These are phyloP conservation scores for Yamadazyma buinensis DNA, from an alignment of 1,139 yeast genomes.

Conservation along the genomic window DNA sequence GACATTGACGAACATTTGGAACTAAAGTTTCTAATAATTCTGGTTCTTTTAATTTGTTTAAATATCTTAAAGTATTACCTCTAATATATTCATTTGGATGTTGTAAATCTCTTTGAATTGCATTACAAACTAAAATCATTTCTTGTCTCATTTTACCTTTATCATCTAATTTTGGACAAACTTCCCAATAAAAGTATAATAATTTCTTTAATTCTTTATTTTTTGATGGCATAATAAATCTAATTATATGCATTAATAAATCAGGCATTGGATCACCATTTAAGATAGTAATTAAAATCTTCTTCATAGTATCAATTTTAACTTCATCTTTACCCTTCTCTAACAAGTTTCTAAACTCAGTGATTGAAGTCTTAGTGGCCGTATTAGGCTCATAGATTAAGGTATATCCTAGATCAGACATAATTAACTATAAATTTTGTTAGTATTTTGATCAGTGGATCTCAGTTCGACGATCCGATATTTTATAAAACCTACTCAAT, in stretches of 20 bases:
- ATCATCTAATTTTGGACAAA: constrained; percentile 85
- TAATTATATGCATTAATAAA: constrained; percentile 91
- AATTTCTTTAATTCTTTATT: constrained; percentile 89
- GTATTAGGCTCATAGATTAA: constrained; percentile 74
- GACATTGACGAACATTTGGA: constrained; percentile 85
- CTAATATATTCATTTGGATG: constrained; percentile 97
- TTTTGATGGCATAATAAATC: constrained; percentile 95
- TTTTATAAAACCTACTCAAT: no score
- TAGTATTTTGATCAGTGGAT: constrained; percentile 1
- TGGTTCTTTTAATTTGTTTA: constrained; percentile 86
- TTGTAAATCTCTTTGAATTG: constrained; percentile 94
- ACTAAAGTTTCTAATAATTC: constrained; percentile 94
- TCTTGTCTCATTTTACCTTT: constrained; percentile 95
- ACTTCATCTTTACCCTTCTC: constrained; percentile 90
- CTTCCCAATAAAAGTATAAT: constrained; percentile 96
- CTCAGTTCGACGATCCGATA: neutral
- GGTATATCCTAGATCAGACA: constrained; percentile 60
- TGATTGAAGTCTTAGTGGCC: constrained; percentile 64
- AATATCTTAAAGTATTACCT: constrained; percentile 90
- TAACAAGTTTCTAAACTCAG: constrained; percentile 73
- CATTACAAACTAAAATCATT: constrained; percentile 97
- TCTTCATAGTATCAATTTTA: constrained; percentile 87
- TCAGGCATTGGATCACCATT: constrained; percentile 96
- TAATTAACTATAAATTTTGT: constrained; percentile 9
- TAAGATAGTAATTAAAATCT: constrained; percentile 78